Conservation (phyloP, 106 monocot genomes). For the Dendrobium huoshanense region DNA sequence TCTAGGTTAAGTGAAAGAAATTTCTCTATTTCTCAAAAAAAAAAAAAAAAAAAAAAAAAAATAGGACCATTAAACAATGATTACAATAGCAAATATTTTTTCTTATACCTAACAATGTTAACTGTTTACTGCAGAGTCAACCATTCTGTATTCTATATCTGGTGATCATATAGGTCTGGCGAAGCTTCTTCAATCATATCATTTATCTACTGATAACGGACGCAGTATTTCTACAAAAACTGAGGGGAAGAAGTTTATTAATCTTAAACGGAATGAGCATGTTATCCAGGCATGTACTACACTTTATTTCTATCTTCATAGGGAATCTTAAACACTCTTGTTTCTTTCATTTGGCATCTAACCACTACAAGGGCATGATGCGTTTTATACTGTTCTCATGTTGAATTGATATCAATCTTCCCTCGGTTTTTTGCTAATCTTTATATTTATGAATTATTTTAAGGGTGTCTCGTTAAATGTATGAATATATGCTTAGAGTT, state of each 20-base stretch:
- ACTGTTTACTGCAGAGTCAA: constrained; percentile 57
- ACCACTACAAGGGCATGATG: neutral
- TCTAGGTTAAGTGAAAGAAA: constrained; percentile 38
- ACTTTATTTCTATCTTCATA: neutral
- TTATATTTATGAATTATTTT: neutral
- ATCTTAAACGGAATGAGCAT: constrained; percentile 75
- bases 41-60: no score
- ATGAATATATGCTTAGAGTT: neutral
- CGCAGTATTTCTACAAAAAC: constrained; percentile 73
- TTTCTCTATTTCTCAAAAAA: neutral
- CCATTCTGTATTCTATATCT: constrained; percentile 75
- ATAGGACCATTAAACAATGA: neutral
- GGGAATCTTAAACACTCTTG: neutral
- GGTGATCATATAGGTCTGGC: constrained; percentile 77
- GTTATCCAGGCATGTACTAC: constrained; percentile 67
- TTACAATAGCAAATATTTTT: neutral
- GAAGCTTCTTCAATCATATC: constrained; percentile 72
- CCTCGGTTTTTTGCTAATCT: neutral
- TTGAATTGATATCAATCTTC: neutral
- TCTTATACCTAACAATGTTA: constrained; percentile 6
- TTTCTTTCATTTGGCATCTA: neutral
- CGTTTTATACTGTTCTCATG: neutral
- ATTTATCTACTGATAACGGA: constrained; percentile 58
- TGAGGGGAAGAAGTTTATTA: constrained; percentile 84
- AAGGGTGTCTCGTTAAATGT: neutral